A percentile compares a stretch with the other conserved stretches of the same genome.
These are phyloP conservation scores for Candida chauliodis DNA, from an alignment of 805 yeast genomes.

Conservation along the genomic window DNA sequence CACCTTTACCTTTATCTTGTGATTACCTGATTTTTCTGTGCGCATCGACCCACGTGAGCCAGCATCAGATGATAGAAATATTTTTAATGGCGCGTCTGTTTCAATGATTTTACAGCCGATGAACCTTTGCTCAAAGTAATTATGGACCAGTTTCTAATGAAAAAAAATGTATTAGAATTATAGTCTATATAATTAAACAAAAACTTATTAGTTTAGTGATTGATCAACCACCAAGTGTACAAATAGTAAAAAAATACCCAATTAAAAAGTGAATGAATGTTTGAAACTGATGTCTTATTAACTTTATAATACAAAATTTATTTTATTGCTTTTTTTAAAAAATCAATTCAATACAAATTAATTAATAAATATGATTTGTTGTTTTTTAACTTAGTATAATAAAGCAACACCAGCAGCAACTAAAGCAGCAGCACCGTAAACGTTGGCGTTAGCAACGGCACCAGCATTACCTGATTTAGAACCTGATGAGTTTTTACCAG, in stretches of 20 bases:
- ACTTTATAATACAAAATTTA: constrained; percentile 8
- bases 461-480: constrained; percentile 9
- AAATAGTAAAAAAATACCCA: neutral
- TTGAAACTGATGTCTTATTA: constrained; percentile 1
- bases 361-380: neutral
- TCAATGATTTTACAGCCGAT: neutral
- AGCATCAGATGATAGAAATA: too few species aligned
- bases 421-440: constrained; percentile 15
- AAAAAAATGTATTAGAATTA: constrained; percentile 4
- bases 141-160: neutral
- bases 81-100: too few species aligned
- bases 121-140: too few species aligned
- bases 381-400: constrained; percentile 6
- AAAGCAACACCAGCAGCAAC: constrained; percentile 17
- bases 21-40: too few species aligned
- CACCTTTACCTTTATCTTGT: too few species aligned
- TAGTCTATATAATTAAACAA: constrained; percentile 6
- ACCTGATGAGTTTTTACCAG: constrained; percentile 10
- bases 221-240: too few species aligned
- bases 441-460: constrained; percentile 10
- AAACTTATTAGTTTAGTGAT: too few species aligned
- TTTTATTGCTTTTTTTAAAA: too few species aligned
- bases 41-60: neutral
- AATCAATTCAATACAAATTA: too few species aligned
- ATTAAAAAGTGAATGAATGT: neutral